These are phyloP conservation scores for Penicillium desertorum DNA, from an alignment of 495 filamentous ascomycete genomes.

Conservation along the genomic window DNA sequence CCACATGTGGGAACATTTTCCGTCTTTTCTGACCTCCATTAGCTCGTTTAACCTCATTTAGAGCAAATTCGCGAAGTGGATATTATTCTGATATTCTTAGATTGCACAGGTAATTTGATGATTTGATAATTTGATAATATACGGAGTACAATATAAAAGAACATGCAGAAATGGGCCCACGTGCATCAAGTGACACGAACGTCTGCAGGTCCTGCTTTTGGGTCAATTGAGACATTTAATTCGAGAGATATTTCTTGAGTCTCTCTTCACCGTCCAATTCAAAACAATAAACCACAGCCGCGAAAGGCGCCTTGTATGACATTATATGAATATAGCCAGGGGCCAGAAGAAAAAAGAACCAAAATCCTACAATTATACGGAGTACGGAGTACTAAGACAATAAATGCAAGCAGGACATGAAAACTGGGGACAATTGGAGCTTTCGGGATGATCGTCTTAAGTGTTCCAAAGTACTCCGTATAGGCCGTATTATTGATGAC, in stretches of 20 bases:
- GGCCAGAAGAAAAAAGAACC: neutral
- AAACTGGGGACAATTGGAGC: constrained; percentile 25
- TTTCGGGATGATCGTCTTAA: constrained; percentile 24
- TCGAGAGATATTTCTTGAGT: neutral
- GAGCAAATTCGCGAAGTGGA: neutral
- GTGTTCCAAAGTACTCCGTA: constrained; percentile 9
- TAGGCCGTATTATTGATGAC: neutral
- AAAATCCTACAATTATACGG: constrained; percentile 2
- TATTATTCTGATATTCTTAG: neutral
- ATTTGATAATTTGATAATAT: neutral
- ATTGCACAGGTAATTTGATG: neutral
- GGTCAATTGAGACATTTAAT: constrained; percentile 3
- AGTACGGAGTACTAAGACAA: neutral
- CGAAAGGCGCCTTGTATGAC: constrained; percentile 25
- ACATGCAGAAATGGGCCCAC: constrained; percentile 11
- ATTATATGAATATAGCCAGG: neutral
- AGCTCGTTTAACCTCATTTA: neutral
- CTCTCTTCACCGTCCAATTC: neutral
- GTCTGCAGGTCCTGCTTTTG: constrained; percentile 6
- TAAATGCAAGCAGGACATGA: constrained; percentile 18
- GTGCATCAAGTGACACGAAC: constrained; percentile 14
- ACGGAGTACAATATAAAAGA: neutral
- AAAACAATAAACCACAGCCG: constrained; percentile 22
- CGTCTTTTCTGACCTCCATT: neutral
- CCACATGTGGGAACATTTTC: constrained; percentile 1